Evolutionary conservation across 192 early-diverging fungal species (phyloP).

Genomic region (Phycomyces blakesleeanus): DNA sequence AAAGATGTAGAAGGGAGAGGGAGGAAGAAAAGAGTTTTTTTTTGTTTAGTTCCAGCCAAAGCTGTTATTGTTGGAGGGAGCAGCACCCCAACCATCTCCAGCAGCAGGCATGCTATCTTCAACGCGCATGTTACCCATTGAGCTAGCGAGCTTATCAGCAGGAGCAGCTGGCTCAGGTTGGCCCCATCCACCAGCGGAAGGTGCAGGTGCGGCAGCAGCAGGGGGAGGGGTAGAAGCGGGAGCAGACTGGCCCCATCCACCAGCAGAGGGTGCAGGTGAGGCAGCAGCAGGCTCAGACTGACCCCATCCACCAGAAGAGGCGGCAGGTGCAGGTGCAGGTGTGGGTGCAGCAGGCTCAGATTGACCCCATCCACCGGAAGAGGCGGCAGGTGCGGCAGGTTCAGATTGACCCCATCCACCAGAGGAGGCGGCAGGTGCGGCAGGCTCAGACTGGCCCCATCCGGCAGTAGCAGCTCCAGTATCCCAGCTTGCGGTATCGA

Average conservation of each 20-base stretch:
- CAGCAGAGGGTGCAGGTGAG: neutral
- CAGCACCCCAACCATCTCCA: conserved; percentile 9
- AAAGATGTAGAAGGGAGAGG: too few relatives aligned
- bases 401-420: conserved; percentile 17
- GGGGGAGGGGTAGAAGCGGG: neutral
- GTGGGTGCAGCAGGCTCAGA: conserved; percentile 6
- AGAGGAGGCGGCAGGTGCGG: conserved; percentile 3
- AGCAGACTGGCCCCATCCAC: conserved; percentile 19
- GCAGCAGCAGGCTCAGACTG: neutral
- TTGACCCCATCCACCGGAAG: conserved; percentile 10
- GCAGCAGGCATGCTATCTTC: conserved; percentile 6
- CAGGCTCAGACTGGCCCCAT: conserved; percentile 3
- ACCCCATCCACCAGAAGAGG: conserved; percentile 18
- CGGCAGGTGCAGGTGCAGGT: conserved; percentile 11
- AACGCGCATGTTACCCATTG: neutral
- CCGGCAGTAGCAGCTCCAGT: conserved; percentile 10
- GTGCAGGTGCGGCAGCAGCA: conserved; percentile 5
- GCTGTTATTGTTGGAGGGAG: neutral
- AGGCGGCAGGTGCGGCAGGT: conserved; percentile 4
- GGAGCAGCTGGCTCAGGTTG: conserved; percentile 4
- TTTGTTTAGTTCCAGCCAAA: neutral
- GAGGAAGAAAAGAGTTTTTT: too few relatives aligned
- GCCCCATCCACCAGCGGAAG: conserved; percentile 16
- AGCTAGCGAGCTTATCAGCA: conserved; percentile 8
- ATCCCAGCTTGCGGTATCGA: conserved; percentile 1